These are phyloP conservation scores for Austroboletus eburneus DNA, from an alignment of 768 basidiomycete genomes.

Conservation along the genomic window DNA sequence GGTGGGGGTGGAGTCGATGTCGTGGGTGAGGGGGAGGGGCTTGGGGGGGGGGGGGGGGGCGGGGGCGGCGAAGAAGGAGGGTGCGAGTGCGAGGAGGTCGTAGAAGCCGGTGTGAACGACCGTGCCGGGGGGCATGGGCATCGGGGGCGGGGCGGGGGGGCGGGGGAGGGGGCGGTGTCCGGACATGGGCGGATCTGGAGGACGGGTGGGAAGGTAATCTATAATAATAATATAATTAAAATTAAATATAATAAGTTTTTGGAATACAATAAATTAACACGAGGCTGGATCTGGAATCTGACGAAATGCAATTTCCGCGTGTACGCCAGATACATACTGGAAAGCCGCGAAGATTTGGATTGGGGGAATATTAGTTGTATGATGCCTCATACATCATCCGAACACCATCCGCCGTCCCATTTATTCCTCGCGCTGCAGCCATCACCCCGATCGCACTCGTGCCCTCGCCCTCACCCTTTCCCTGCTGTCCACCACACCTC, in stretches of 20 bases:
- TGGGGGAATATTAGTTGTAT: slow-evolving; percentile 1
- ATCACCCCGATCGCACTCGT: slow-evolving; percentile 31
- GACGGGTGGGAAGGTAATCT: background rate
- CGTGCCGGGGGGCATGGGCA: slow-evolving; percentile 41
- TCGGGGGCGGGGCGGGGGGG: slow-evolving; percentile 11
- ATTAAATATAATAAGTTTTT: background rate
- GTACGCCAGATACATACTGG: slow-evolving; percentile 17
- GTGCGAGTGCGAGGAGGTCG: slow-evolving; percentile 76
- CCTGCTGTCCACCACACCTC: slow-evolving; percentile 43
- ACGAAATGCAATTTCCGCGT: slow-evolving; percentile 31
- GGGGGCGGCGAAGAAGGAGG: slow-evolving; percentile 64
- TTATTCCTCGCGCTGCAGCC: slow-evolving; percentile 31
- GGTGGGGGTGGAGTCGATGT: too few relatives aligned
- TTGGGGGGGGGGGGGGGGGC: slow-evolving; percentile 52
- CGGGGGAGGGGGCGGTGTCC: slow-evolving; percentile 5
- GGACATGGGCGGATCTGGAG: background rate
- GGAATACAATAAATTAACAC: slow-evolving; percentile 11
- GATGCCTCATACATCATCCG: slow-evolving; percentile 23
- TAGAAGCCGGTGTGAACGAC: slow-evolving; percentile 89
- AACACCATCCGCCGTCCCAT: slow-evolving; percentile 28
- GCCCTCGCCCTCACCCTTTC: slow-evolving; percentile 32
- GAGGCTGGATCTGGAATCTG: slow-evolving; percentile 14
- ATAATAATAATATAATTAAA: background rate
- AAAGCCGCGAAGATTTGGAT: slow-evolving; percentile 27
- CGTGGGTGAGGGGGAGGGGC: too few relatives aligned